Conservation (phyloP, 1,139 yeast species). For the Taphrina populina region DNA sequence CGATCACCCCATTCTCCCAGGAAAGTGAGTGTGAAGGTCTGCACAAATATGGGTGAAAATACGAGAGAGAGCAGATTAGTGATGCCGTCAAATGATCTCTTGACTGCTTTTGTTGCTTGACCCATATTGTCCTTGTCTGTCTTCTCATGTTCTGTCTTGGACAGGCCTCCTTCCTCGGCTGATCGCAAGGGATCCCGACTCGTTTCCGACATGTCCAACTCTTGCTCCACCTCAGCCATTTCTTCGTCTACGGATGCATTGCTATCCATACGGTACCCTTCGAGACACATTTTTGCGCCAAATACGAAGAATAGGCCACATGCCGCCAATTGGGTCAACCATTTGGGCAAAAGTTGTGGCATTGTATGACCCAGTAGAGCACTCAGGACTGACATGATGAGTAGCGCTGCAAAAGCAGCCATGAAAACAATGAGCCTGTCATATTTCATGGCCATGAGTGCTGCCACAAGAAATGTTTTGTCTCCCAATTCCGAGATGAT, state of each 20-base stretch:
- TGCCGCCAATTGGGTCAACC: slow-evolving; percentile 77
- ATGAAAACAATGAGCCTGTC: slow-evolving; percentile 77
- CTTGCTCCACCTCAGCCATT: slow-evolving; percentile 94
- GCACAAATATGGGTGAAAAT: slow-evolving; percentile 88
- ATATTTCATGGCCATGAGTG: slow-evolving; percentile 96
- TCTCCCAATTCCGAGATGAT: slow-evolving; percentile 93
- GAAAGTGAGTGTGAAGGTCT: slow-evolving; percentile 92
- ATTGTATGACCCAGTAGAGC: slow-evolving; percentile 90
- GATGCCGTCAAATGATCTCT: slow-evolving; percentile 45
- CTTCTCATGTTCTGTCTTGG: neutral
- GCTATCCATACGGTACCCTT: slow-evolving; percentile 79
- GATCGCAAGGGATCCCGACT: slow-evolving; percentile 40
- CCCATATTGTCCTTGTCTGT: slow-evolving; percentile 1
- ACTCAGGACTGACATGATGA: slow-evolving; percentile 84
- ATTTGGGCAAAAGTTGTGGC: slow-evolving; percentile 77
- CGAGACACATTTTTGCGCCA: slow-evolving; percentile 72
- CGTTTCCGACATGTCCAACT: slow-evolving; percentile 63
- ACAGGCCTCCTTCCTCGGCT: slow-evolving; percentile 41
- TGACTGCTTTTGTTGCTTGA: slow-evolving; percentile 35
- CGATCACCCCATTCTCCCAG: slow-evolving; percentile 99
- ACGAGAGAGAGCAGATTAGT: slow-evolving; percentile 60
- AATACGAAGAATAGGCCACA: slow-evolving; percentile 76
- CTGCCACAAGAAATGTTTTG: slow-evolving; percentile 93
- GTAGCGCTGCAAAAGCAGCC: slow-evolving; percentile 83
- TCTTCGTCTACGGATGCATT: slow-evolving; percentile 86